Evolutionary conservation across 2,329 filamentous ascomycete species (phyloP).

Genomic region (Pseudogymnoascus sp.): DNA sequence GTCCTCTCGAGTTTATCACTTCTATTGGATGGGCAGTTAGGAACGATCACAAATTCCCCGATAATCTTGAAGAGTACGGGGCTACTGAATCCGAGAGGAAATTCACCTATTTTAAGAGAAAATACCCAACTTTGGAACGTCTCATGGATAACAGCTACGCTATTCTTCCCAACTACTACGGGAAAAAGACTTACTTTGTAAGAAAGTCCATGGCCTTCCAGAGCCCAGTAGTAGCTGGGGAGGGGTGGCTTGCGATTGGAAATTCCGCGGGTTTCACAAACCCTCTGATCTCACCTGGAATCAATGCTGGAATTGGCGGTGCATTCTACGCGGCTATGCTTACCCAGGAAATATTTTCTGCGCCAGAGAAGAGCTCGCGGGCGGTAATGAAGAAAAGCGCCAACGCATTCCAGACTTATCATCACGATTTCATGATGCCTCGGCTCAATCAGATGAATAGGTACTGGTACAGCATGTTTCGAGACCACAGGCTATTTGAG

Average conservation of each 20-base stretch:
- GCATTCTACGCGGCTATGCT: neutral
- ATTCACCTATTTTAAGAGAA: conserved; percentile 21
- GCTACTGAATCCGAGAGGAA: conserved; percentile 21
- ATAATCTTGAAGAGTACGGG: conserved; percentile 19
- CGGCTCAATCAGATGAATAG: neutral
- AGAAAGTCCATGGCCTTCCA: conserved; percentile 12
- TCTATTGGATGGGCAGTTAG: neutral
- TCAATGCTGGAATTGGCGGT: conserved; percentile 16
- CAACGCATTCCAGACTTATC: neutral
- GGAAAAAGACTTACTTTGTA: neutral
- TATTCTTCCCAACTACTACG: conserved; percentile 5
- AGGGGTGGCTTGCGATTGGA: conserved; percentile 24
- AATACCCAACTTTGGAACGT: conserved; percentile 19
- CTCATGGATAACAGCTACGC: conserved; percentile 19
- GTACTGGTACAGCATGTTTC: neutral
- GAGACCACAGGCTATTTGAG: neutral
- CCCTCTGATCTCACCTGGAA: conserved; percentile 24
- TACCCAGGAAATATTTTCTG: neutral
- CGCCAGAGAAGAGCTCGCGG: neutral
- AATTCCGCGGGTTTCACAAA: conserved; percentile 26
- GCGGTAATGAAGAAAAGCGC: neutral
- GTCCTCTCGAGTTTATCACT: neutral
- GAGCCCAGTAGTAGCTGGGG: conserved; percentile 21
- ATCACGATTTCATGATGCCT: neutral
- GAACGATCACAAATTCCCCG: conserved; percentile 14